Evolutionary conservation across 176 grass and related monocot genomes (phyloP), one percentile per base, ranked within the genome.

Genomic region (Oropetium thomaeum): DNA sequence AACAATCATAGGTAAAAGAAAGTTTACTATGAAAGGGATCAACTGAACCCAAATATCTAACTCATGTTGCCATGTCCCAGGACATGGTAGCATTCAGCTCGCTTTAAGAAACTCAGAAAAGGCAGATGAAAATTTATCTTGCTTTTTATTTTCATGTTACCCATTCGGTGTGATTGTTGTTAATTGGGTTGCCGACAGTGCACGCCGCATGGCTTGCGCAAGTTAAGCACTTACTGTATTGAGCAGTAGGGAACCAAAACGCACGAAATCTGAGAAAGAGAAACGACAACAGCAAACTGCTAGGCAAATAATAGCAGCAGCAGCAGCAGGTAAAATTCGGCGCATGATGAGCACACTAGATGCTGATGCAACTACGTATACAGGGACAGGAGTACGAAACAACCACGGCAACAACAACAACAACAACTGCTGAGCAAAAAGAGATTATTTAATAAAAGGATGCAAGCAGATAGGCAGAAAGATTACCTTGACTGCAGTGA

Each of bases 401-500:
- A n/a, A n/a, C n/a, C n/a, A 62, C 15, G 55, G 34, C 65, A 17
- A 87, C 40, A 40, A 45, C 25, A 42, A 67, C 5, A 31, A 32
- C 49, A 22, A 52, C 55, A 49, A 11, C 23, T 70, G 32, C 34
- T 32, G 39, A 32, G 42, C 19, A 33, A 2, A 39, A 67, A n/a
- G n/a, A n/a, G n/a, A n/a, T n/a, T 39, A 44, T 3, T 3, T 15
- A 44, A 42, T 42, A 54, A 41, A 52, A 43, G 51, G 51, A 54
- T 25, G 20, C 2, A 75, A 27, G 5, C 45, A 49, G 2, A 52
- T 17, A 23, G 38, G 26, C 15, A 59, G 66, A 71, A 45, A 66
- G 34, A 68, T 67, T 76, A 83, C 62, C 74, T 59, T 75, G 42
- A 32, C 37, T 52, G 55, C 52, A 75, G 40, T 45, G 76, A 2